Evolutionary conservation across 352 stramenopile species (phyloP), one percentile per base, ranked within the genome.

Genomic region (Elongisporangium undulatum): DNA sequence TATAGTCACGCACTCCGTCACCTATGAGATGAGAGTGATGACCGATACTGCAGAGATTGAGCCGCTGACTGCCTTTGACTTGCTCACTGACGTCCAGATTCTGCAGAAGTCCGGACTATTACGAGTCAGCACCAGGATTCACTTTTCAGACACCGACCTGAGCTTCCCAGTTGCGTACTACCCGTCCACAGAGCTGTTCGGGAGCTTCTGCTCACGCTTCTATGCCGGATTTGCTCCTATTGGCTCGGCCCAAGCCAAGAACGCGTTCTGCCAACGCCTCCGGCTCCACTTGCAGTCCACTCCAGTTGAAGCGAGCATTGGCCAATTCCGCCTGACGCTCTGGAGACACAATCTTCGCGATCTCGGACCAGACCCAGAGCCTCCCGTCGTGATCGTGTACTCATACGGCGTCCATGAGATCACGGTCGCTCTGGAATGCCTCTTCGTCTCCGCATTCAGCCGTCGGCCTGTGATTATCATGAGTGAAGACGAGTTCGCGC

Each of bases 281-380:
- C 52, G 62, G 24, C 16, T 49, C 19, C 12, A 58, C 7, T 58
- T 59, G 3, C 24, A 59, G 20, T 19, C 19, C 13, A 8, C 52
- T 0, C 21, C 45, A 15, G 21, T 15, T 4, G 20, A 45, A 39
- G 51, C 10, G 53, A 24, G 9, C 1, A 41, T 67, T 13, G 45
- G 62, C n/a, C 23, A 1, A 0, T 58, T 57, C 6, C 51, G 53
- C 38, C 48, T 77, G 19, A 66, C 67, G 29, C 48, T 77, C 19
- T 75, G 69, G 69, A 60, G 48, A 16, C 59, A 76, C 49, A 77
- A 74, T 23, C 58, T 77, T 22, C 66, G 50, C 15, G 53, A 52
- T 51, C 19, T 69, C 20, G 17, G 54, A 29, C 49, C 59, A 17
- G 39, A 75, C 52, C 29, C 21, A 21, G 34, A 69, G 3, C 7